Evolutionary conservation across 2,329 filamentous ascomycete genomes (phyloP).

Genomic region (Alternaria arbusti): DNA sequence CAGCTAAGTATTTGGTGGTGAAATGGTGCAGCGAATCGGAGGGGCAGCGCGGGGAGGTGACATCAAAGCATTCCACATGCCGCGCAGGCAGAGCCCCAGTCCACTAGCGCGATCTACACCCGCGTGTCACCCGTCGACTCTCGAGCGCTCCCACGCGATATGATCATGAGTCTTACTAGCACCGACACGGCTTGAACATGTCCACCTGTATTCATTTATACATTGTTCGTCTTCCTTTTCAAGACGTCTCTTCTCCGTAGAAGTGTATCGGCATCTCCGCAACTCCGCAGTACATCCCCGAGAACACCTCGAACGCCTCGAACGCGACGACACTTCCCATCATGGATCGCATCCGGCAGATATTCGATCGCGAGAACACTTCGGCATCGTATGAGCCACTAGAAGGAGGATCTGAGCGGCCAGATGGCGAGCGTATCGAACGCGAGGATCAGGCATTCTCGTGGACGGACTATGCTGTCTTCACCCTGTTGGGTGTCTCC

Average conservation of each 20-base stretch:
- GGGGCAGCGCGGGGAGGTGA: constrained; percentile 20
- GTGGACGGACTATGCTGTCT: constrained; percentile 84
- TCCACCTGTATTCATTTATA: constrained; percentile 16
- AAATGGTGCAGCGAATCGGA: constrained; percentile 12
- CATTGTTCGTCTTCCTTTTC: constrained; percentile 1
- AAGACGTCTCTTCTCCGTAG: constrained; percentile 16
- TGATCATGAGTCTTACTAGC: constrained; percentile 21
- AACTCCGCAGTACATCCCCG: constrained; percentile 6
- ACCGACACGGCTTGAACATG: constrained; percentile 23
- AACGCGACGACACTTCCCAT: constrained; percentile 4
- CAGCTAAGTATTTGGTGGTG: not conserved
- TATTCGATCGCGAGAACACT: constrained; percentile 38
- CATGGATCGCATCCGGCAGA: constrained; percentile 46
- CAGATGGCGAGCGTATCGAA: constrained; percentile 44
- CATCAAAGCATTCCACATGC: constrained; percentile 12
- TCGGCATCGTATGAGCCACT: constrained; percentile 47
- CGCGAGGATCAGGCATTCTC: constrained; percentile 65
- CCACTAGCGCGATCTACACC: constrained; percentile 3
- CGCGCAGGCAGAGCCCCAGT: constrained; percentile 15
- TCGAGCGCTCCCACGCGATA: constrained; percentile 22
- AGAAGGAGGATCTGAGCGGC: constrained; percentile 44
- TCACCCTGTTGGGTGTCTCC: constrained; percentile 82
- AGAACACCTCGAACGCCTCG: constrained; percentile 4
- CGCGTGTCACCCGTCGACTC: not conserved
- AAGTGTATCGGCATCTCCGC: not conserved